phyloP scores from a whole-genome alignment of 495 filamentous ascomycete genomes.

The Jackrogersella multiformis region DNA sequence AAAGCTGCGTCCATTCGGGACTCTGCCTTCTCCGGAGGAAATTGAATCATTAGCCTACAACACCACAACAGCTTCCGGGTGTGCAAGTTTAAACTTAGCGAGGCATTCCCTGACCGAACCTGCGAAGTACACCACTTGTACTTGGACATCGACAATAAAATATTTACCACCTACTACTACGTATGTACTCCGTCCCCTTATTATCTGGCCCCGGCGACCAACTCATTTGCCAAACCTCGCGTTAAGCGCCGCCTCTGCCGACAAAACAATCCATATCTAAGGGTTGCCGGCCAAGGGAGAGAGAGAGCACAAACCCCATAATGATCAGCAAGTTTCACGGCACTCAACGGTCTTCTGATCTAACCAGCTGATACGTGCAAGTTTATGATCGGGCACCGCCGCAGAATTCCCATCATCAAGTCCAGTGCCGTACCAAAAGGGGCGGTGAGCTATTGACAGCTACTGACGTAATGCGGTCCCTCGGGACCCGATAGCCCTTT shows the following conservation, averaged over 20 bases:
- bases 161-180: too few relatives aligned
- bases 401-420: slow-evolving; percentile 38
- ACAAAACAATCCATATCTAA: too few relatives aligned
- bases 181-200: neutral
- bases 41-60: slow-evolving; percentile 33
- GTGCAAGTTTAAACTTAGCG: slow-evolving; percentile 25
- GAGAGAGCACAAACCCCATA: neutral
- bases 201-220: slow-evolving; percentile 11
- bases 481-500: slow-evolving; percentile 24
- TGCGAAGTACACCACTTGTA: slow-evolving; percentile 14
- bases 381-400: slow-evolving; percentile 39
- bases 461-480: slow-evolving; percentile 41
- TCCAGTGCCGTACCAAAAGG: slow-evolving; percentile 37
- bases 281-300: slow-evolving; percentile 11
- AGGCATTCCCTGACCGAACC: slow-evolving; percentile 17
- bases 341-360: slow-evolving; percentile 22
- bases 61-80: slow-evolving; percentile 31
- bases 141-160: neutral
- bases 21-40: slow-evolving; percentile 42
- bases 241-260: slow-evolving; percentile 22
- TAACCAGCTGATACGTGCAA: slow-evolving; percentile 29
- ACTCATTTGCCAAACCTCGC: slow-evolving; percentile 5
- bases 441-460: slow-evolving; percentile 44
- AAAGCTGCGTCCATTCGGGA: slow-evolving; percentile 41
- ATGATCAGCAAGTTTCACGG: slow-evolving; percentile 30